A percentile compares a stretch with the other conserved stretches of the same genome.
Conservation (phyloP, 2,329 filamentous ascomycete genomes). For the Fusarium illudens region DNA sequence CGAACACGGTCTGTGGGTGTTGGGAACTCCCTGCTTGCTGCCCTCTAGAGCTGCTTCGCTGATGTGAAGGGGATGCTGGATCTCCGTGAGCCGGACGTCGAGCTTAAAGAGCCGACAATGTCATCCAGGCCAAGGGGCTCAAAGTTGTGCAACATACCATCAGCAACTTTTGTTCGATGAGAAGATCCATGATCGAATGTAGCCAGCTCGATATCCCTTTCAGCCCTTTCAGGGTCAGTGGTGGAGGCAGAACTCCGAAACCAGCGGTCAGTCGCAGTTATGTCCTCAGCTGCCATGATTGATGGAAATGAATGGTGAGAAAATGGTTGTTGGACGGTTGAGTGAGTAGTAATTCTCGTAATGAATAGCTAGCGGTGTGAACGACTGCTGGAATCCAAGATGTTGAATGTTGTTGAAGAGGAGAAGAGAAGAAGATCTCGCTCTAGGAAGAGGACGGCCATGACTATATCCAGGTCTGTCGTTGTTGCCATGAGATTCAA, state of each 20-base stretch:
- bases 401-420: neutral
- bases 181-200: neutral
- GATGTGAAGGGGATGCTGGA: neutral
- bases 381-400: conserved; percentile 16
- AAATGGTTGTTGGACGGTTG: neutral
- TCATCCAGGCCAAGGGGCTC: neutral
- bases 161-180: neutral
- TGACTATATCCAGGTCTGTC: neutral
- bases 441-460: neutral
- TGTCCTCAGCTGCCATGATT: neutral
- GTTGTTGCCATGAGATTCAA: neutral
- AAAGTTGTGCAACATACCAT: neutral
- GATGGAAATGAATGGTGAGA: neutral
- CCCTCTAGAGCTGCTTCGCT: too few species aligned
- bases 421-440: neutral
- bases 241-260: neutral
- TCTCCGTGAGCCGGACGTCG: neutral
- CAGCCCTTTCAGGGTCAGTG: neutral
- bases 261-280: neutral
- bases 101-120: neutral
- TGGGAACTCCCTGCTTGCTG: neutral
- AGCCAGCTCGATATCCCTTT: neutral
- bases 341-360: conserved; percentile 2
- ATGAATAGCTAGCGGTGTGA: conserved; percentile 8
- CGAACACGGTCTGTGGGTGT: neutral